Base-by-base conservation (phyloP, 805 yeast species). In the Suhomyces sp. region DNA sequence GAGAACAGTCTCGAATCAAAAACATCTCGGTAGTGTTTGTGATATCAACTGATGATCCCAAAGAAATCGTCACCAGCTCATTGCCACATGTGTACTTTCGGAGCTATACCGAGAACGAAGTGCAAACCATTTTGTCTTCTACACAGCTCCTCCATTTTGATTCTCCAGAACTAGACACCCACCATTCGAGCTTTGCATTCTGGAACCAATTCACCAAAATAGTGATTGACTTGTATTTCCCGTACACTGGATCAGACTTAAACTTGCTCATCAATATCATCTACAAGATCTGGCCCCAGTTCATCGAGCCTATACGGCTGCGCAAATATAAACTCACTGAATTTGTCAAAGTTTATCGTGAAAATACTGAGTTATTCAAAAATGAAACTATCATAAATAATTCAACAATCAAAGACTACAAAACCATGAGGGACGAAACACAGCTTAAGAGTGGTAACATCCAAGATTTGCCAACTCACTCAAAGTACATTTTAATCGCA, bases 401-500 rank as follows among this genome's bases (percentile, higher is more conserved):
- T 46, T 48, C 65, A 6, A 36, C 50, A 2, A 54, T 63, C 14
- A 30, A 40, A n/a, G 61, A 55, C 27, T 63, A 49, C 32, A 49
- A 37, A 3, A 54, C 60, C 0, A 33, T 41, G 40, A 48, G 46
- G 25, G 52, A 44, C 6, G 66, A 58, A 32, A 35, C 33, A 9
- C 28, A 40, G 4, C 38, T 48, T n/a, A 43, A 50, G 1, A 37
- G 38, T 19, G 46, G 46, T 38, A 35, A 35, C 45, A 50, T 56
- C 11, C 47, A 69, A 33, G 81, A 79, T 44, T 60, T 85, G 26
- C 78, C 90, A 0, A 53, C 51, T 6, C 71, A 76, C 32, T 74
- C 91, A 2, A 83, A 85, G 51, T 86, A 74, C 51, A 59, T 90
- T n/a, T 58, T 88, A 11, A 72, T 88, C 20, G 87, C 96, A 1